A percentile compares a stretch with the other conserved stretches of the same genome.
These are phyloP conservation scores for Orbilia quercus DNA, from an alignment of 2,329 filamentous ascomycete genomes.

Conservation along the genomic window DNA sequence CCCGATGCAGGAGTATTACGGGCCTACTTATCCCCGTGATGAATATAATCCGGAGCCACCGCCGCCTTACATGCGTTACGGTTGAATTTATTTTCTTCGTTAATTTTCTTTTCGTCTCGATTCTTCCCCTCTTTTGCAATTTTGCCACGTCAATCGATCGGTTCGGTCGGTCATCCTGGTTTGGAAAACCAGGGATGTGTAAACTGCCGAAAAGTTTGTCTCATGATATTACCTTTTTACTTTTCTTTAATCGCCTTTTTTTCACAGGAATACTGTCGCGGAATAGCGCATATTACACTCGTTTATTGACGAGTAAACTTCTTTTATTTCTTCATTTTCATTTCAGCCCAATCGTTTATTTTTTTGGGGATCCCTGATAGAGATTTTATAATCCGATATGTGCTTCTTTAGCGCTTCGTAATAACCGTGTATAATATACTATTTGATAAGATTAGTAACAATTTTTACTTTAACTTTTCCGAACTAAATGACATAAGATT, in stretches of 20 bases:
- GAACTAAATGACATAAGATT: not conserved
- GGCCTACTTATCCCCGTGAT: constrained; percentile 19
- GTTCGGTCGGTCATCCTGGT: not conserved
- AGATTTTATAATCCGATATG: not conserved
- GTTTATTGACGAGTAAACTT: not conserved
- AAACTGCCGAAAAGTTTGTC: not conserved
- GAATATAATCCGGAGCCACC: constrained; percentile 36
- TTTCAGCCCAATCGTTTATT: not conserved
- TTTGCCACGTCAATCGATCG: too few species aligned
- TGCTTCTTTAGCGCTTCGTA: constrained; percentile 22
- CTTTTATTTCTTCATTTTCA: too few species aligned
- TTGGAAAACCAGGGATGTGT: not conserved
- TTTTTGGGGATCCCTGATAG: not conserved
- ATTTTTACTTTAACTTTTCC: not conserved
- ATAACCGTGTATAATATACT: constrained; percentile 6
- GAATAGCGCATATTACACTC: not conserved
- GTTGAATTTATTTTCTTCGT: constrained; percentile 12
- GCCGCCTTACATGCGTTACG: constrained; percentile 54
- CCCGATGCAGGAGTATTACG: constrained; percentile 50
- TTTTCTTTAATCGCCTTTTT: too few species aligned
- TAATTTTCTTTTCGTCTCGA: not conserved
- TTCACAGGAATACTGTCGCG: too few species aligned
- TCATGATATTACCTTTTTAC: not conserved
- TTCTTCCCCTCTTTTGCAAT: too few species aligned
- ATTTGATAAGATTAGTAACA: not conserved